Evolutionary conservation across 225 moss, liverwort and hornwort genomes (phyloP), one percentile per base, ranked within the genome.

Genomic region (Rhytidiadelphus loreus): DNA sequence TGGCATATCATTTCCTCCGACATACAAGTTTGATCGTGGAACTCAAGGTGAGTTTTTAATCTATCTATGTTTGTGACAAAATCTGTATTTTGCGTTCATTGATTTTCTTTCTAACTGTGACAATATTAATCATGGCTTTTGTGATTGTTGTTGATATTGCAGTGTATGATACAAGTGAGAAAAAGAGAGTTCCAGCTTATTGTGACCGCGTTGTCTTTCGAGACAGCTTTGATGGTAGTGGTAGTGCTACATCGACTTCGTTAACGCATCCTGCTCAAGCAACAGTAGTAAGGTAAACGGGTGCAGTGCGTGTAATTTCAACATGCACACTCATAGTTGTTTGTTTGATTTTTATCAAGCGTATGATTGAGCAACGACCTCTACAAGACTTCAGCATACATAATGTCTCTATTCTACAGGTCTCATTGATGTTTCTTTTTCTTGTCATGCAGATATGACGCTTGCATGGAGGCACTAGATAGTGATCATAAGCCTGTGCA

Each of bases 401-500:
- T 32, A 69, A 37, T 80, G 13, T 71, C 76, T 81, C 64, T 72
- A 37, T 82, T 77, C 77, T 26, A 58, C 13, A 50, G 77, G 21
- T 52, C 52, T 82, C 69, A 91, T 75, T 59, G 56, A 41, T 57
- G 68, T 82, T 74, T 60, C 33, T 74, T 26, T 78, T 61, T 43
- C 86, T 84, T 91, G n/a, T 85, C 83, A 30, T 90, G 83, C 96
- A 98, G 98, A 87, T 99, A 99, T 88, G 96, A 99, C 86, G 88
- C 99, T 75, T 94, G 96, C 92, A 96, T 96, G 96, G 96, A 96
- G 88, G 94, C 94, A 81, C 80, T 88, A 63, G 96, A 97, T 60
- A 99, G 99, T 91, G 99, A 99, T 93, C 99, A 99, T 83, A 99
- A 99, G 90, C 99, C 99, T 58, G 95, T 99, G 81, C 95, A 93